These are phyloP conservation scores for Lyophyllum atratum DNA, from an alignment of 768 basidiomycete species.

Conservation along the genomic window DNA sequence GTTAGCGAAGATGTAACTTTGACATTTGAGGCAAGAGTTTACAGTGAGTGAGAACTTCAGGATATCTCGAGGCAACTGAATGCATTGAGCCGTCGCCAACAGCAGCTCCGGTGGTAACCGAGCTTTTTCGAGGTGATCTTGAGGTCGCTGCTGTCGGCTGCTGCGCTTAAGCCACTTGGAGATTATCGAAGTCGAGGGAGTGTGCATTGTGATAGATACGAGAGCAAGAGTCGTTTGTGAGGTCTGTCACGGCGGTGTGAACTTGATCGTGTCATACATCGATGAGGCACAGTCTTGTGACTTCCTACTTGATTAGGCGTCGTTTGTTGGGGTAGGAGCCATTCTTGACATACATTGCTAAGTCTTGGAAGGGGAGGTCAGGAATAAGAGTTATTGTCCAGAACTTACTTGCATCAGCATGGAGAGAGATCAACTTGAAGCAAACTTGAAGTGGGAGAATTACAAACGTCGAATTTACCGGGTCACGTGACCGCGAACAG, in stretches of 20 bases:
- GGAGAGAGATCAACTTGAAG: neutral
- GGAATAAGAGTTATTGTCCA: neutral
- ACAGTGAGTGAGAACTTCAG: constrained; percentile 16
- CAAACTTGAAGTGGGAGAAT: neutral
- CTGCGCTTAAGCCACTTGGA: neutral
- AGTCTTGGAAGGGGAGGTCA: neutral
- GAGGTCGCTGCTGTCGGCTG: neutral
- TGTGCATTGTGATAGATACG: neutral
- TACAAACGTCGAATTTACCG: constrained; percentile 3
- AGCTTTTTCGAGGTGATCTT: neutral
- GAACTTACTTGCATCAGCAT: neutral
- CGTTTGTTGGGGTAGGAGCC: neutral
- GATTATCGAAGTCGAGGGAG: neutral
- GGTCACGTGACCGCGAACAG: constrained; percentile 30
- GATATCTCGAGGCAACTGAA: constrained; percentile 12
- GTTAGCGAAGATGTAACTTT: neutral
- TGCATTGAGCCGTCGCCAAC: constrained; percentile 12
- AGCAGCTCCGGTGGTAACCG: constrained; percentile 15
- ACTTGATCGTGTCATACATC: neutral
- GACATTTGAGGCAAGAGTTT: neutral
- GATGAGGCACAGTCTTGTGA: neutral
- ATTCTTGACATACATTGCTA: neutral
- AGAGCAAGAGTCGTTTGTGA: neutral
- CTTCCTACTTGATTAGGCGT: neutral
- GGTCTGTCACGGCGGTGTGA: neutral